These are phyloP conservation scores for Leptographium wingfieldii DNA, from an alignment of 2,329 filamentous ascomycete genomes.

Conservation along the genomic window DNA sequence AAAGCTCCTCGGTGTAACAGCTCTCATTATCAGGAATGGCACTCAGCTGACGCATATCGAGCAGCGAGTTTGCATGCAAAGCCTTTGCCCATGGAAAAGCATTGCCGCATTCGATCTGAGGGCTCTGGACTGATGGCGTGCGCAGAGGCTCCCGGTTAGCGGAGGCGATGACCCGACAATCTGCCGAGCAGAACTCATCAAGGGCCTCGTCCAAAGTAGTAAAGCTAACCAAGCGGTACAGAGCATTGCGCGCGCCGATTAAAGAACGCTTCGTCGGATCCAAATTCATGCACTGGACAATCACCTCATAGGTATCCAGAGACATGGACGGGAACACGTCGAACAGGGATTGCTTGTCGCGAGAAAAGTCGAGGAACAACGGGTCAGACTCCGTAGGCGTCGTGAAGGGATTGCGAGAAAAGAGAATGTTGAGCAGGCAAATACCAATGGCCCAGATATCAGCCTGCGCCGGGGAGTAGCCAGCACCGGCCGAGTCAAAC, in stretches of 20 bases:
- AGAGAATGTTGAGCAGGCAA: slow-evolving; percentile 90
- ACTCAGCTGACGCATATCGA: slow-evolving; percentile 69
- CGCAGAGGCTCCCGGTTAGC: slow-evolving; percentile 91
- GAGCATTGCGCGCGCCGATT: slow-evolving; percentile 60
- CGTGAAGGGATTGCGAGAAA: slow-evolving; percentile 92
- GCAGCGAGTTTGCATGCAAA: slow-evolving; percentile 61
- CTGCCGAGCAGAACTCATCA: slow-evolving; percentile 85
- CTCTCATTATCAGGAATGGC: slow-evolving; percentile 68
- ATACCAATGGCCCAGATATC: slow-evolving; percentile 97
- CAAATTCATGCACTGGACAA: slow-evolving; percentile 79
- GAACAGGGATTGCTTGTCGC: slow-evolving; percentile 90
- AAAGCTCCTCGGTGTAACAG: slow-evolving; percentile 76
- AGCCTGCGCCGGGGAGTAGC: slow-evolving; percentile 85
- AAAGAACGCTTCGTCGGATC: slow-evolving; percentile 85
- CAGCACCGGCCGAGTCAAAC: slow-evolving; percentile 75
- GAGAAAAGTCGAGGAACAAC: slow-evolving; percentile 82
- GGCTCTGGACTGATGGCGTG: slow-evolving; percentile 87
- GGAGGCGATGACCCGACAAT: slow-evolving; percentile 64
- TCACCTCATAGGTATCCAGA: slow-evolving; percentile 90
- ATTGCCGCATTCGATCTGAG: slow-evolving; percentile 55
- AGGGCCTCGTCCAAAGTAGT: slow-evolving; percentile 84
- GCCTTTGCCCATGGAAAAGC: slow-evolving; percentile 95
- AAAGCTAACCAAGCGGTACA: slow-evolving; percentile 74
- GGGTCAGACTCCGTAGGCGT: slow-evolving; percentile 83
- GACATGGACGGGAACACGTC: slow-evolving; percentile 99